Evolutionary conservation across 2,329 filamentous ascomycete genomes (phyloP), one percentile per base, ranked within the genome.

Genomic region (Aspergillus sp.): DNA sequence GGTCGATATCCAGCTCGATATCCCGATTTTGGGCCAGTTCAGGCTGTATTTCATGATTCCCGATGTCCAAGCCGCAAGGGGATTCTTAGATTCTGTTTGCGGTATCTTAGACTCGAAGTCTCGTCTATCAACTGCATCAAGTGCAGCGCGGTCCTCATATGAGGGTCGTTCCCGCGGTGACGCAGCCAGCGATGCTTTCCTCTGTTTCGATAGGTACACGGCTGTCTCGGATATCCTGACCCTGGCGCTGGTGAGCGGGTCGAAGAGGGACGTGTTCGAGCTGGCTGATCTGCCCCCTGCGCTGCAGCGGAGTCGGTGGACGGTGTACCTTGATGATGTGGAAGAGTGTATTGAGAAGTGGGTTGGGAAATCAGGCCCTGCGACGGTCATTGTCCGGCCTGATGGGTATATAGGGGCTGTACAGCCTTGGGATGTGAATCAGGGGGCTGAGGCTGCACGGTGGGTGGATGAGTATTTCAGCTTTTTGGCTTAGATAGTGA

Each of bases 1-100:
- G 0, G 85, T 93, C 42, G 87, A 92, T 64, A 77, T 92, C 27
- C 88, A 93, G 69, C 83, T 91, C 5, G 89, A 92, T 67, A 89
- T 92, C 45, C 89, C 89, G 1, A 83, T 91, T 73, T 78, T 92
- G 5, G 87, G 89, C 24, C 89, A 93, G 68, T 93, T 92, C 77
- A 83, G 88, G 49, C 83, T 91, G 46, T 91, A 89, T 71, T 81
- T 92, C 59, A 82, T 93, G 59, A 83, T 86, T 60, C 85, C 83
- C 67, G 81, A 90, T 65, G 78, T 90, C 2, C 77, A 80, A 54
- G 71, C 79, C 33, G 80, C 82, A 3, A 77, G 76, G 54, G 75
- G 77, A 1, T 90, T 90, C 72, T 77, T 91, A 22, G 77, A 82
- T 6, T 79, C 77, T 0, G 80, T 91, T 41, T 88, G 83, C 64